Percentiles rank a stretch among this genome's conserved stretches.
Conservation (phyloP, 768 basidiomycete species). For the Xanthoconium stramineum region DNA sequence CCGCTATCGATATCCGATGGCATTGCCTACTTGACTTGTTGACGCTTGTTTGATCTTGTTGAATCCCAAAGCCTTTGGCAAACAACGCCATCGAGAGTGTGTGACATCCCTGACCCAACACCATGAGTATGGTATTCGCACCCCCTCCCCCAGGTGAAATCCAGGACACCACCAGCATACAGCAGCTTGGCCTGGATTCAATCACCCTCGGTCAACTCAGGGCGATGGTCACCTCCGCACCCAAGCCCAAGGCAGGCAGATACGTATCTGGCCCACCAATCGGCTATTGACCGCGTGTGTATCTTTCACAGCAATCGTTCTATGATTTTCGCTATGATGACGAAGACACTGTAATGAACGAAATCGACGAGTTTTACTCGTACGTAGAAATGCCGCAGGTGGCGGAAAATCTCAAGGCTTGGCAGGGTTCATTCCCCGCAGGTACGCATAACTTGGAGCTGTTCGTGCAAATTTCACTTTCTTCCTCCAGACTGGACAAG, state of each 20-base stretch:
- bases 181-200: constrained; percentile 56
- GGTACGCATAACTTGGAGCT: constrained; percentile 43
- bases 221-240: constrained; percentile 62
- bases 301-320: constrained; percentile 62
- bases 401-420: constrained; percentile 81
- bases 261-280: constrained; percentile 6
- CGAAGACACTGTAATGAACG: constrained; percentile 92
- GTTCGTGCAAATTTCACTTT: neutral
- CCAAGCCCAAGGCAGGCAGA: constrained; percentile 68
- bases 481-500: constrained; percentile 68
- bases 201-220: constrained; percentile 81
- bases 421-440: constrained; percentile 78
- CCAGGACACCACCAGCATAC: constrained; percentile 30
- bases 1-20: constrained; percentile 17
- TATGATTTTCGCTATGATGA: constrained; percentile 96
- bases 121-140: constrained; percentile 35
- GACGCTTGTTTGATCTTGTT: constrained; percentile 21
- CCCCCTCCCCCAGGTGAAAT: constrained; percentile 26
- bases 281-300: constrained; percentile 18
- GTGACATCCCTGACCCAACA: neutral
- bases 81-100: constrained; percentile 11
- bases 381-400: constrained; percentile 95
- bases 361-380: constrained; percentile 97
- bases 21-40: constrained; percentile 2
- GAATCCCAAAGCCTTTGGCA: constrained; percentile 25